phyloP scores from a whole-genome alignment of 2,329 filamentous ascomycete genomes.

The Colletotrichum godetiae region DNA sequence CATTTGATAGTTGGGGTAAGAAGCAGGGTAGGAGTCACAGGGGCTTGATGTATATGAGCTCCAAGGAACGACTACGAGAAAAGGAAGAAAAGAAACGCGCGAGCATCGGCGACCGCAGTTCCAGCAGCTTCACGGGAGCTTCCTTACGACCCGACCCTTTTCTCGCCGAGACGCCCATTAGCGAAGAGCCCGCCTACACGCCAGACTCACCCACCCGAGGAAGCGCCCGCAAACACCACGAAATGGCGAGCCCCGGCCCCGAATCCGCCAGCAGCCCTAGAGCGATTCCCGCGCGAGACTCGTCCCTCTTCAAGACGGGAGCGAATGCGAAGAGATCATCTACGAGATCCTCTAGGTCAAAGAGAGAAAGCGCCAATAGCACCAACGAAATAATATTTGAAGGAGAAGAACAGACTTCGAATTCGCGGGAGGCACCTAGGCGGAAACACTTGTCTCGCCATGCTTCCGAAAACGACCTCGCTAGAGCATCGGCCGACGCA shows the following conservation, averaged over 20 bases:
- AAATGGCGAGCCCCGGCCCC: conserved; percentile 40
- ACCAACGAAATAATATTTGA: conserved; percentile 57
- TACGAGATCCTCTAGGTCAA: conserved; percentile 61
- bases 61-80: conserved; percentile 73
- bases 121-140: conserved; percentile 51
- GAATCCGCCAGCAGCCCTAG: conserved; percentile 57
- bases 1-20: conserved; percentile 72
- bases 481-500: conserved; percentile 40
- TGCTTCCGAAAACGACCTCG: conserved; percentile 34
- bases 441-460: conserved; percentile 40
- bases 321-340: conserved; percentile 64
- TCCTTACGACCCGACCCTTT: conserved; percentile 58
- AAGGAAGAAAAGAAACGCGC: conserved; percentile 72
- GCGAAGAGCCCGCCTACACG: conserved; percentile 60
- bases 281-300: conserved; percentile 74
- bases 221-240: conserved; percentile 35
- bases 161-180: conserved; percentile 64
- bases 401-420: conserved; percentile 45
- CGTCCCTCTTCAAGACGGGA: conserved; percentile 71
- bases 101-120: conserved; percentile 53
- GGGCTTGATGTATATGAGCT: conserved; percentile 79
- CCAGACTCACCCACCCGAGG: conserved; percentile 41
- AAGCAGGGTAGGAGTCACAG: conserved; percentile 65
- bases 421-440: conserved; percentile 31
- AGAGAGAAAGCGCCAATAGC: conserved; percentile 55